A percentile compares a stretch with the other conserved stretches of the same genome.
Conservation (phyloP, 2,329 filamentous ascomycete species). For the Cryphonectria japonica region DNA sequence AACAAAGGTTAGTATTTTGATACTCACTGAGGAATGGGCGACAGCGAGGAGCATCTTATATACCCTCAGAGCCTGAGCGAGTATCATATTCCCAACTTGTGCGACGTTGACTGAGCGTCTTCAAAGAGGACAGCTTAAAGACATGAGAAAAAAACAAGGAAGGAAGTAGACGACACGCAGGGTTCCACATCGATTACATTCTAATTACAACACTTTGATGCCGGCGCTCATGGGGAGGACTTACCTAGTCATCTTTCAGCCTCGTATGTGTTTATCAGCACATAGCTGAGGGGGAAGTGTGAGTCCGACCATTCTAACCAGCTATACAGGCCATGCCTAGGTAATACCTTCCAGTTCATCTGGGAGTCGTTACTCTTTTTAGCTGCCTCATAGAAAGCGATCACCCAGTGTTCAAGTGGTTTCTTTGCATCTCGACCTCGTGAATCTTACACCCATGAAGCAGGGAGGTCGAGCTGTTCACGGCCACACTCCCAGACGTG, state of each 20-base stretch:
- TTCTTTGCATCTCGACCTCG: too few relatives aligned
- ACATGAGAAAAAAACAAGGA: background rate
- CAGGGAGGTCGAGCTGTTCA: background rate
- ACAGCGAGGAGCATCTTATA: background rate
- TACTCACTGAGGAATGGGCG: background rate
- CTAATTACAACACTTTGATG: background rate
- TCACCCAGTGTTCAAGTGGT: background rate
- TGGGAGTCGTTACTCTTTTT: too few relatives aligned
- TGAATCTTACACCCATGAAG: background rate
- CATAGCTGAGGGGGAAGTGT: too few relatives aligned
- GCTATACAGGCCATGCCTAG: too few relatives aligned
- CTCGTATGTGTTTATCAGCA: background rate
- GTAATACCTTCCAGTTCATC: too few relatives aligned
- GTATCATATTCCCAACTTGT: too few relatives aligned
- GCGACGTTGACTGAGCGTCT: too few relatives aligned
- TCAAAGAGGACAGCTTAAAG: background rate
- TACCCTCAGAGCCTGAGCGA: background rate
- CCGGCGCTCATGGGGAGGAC: background rate
- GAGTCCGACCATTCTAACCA: too few relatives aligned
- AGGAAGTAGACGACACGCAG: background rate
- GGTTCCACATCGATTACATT: background rate
- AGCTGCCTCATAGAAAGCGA: background rate
- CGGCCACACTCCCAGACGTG: background rate
- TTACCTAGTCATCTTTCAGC: background rate
- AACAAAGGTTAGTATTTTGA: background rate